Evolutionary conservation across 495 filamentous ascomycete species (phyloP).

Genomic region (Tuber indicum): DNA sequence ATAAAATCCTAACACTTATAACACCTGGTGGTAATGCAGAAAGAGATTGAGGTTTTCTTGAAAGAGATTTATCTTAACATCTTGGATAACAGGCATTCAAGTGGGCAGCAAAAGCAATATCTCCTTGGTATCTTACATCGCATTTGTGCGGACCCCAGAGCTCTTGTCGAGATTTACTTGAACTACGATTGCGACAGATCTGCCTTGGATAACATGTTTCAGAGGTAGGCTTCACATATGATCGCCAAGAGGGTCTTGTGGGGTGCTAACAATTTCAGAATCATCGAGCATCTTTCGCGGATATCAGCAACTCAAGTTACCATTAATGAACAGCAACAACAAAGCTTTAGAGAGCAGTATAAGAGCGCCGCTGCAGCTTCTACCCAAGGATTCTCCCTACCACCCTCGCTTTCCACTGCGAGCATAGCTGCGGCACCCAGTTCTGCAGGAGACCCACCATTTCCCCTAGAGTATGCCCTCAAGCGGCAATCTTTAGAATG

Average conservation of each 20-base stretch:
- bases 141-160: conserved; percentile 74
- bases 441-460: conserved; percentile 50
- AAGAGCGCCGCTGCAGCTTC: conserved; percentile 49
- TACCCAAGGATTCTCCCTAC: conserved; percentile 48
- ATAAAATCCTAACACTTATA: background rate
- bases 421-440: conserved; percentile 55
- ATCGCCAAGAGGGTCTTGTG: background rate
- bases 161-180: conserved; percentile 90
- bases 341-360: conserved; percentile 72
- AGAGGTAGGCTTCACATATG: conserved; percentile 48
- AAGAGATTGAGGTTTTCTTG: conserved; percentile 95
- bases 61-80: conserved; percentile 97
- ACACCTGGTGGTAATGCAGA: conserved; percentile 47
- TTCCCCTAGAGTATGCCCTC: conserved; percentile 77
- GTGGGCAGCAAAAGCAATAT: conserved; percentile 82
- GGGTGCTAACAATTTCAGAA: conserved; percentile 46
- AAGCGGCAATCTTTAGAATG: conserved; percentile 84
- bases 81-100: conserved; percentile 77
- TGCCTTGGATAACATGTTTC: conserved; percentile 93
- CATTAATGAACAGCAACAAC: conserved; percentile 70
- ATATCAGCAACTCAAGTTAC: conserved; percentile 68
- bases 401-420: conserved; percentile 74
- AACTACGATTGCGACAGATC: conserved; percentile 97
- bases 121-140: conserved; percentile 81
- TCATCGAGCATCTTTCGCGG: conserved; percentile 86